Conservation (phyloP, 805 yeast species). For the Candida khao-thaluensis region DNA sequence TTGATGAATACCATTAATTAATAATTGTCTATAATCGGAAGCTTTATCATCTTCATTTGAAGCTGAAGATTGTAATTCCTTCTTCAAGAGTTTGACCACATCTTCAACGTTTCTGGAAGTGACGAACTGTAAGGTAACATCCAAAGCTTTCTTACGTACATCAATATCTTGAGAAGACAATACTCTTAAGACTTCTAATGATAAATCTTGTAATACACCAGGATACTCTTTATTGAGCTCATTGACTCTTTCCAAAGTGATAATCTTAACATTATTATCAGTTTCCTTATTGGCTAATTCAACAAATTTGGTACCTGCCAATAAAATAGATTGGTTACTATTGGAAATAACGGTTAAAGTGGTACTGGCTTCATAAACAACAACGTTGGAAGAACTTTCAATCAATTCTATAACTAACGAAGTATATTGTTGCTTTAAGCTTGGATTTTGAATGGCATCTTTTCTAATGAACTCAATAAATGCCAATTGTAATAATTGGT, state of each 20-base stretch:
- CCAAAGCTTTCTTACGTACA: slow-evolving; percentile 85
- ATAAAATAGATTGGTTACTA: slow-evolving; percentile 63
- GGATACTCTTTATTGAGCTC: slow-evolving; percentile 73
- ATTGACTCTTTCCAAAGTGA: slow-evolving; percentile 81
- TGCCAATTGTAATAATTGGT: slow-evolving; percentile 82
- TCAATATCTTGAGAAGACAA: slow-evolving; percentile 87
- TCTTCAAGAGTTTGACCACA: slow-evolving; percentile 86
- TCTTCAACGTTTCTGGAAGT: slow-evolving; percentile 90
- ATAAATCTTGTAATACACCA: slow-evolving; percentile 78
- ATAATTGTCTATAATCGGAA: slow-evolving; percentile 81
- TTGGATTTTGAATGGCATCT: slow-evolving; percentile 66
- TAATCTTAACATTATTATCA: slow-evolving; percentile 93
- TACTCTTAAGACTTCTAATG: slow-evolving; percentile 82
- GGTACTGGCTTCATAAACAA: slow-evolving; percentile 87
- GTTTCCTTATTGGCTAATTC: slow-evolving; percentile 88
- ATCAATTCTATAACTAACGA: slow-evolving; percentile 70
- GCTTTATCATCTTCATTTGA: slow-evolving; percentile 74
- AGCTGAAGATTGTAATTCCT: slow-evolving; percentile 78
- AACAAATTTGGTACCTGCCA: slow-evolving; percentile 82
- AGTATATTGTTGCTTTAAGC: slow-evolving; percentile 68
- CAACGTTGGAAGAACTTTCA: slow-evolving; percentile 62
- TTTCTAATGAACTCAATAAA: slow-evolving; percentile 87
- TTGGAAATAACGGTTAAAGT: slow-evolving; percentile 65
- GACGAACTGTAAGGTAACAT: slow-evolving; percentile 76
- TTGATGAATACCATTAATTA: slow-evolving; percentile 84